Conservation (phyloP, 1,139 yeast species). For the Sugiyamaella paludigena region DNA sequence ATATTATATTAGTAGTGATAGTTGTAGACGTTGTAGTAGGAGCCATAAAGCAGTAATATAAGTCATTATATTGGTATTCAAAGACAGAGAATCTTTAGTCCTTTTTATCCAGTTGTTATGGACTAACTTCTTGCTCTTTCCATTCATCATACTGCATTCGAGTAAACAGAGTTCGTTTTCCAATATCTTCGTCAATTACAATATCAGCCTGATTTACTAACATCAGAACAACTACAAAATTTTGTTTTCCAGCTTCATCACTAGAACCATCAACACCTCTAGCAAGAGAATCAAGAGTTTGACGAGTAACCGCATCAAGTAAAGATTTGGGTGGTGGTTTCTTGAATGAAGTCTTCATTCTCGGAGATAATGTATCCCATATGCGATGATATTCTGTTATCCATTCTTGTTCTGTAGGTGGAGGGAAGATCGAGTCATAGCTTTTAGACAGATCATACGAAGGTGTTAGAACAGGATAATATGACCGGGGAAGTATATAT, state of each 20-base stretch:
- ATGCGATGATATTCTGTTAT: conserved; percentile 55
- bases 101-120: conserved; percentile 33
- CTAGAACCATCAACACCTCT: conserved; percentile 84
- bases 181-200: conserved; percentile 46
- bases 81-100: neutral
- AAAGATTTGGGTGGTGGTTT: conserved; percentile 68
- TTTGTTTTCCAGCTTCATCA: conserved; percentile 63
- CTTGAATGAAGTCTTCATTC: conserved; percentile 61
- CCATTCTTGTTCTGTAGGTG: conserved; percentile 69
- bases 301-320: conserved; percentile 56
- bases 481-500: conserved; percentile 13
- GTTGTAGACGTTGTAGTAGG: no score
- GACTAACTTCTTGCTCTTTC: conserved; percentile 78
- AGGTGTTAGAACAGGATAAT: conserved; percentile 28
- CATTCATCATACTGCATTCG: conserved; percentile 51
- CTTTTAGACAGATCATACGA: conserved; percentile 17
- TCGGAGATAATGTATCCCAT: conserved; percentile 60
- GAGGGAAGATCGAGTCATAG: conserved; percentile 28
- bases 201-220: conserved; percentile 73
- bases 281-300: conserved; percentile 62
- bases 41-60: neutral
- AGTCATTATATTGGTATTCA: neutral
- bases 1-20: neutral
- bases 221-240: conserved; percentile 67
- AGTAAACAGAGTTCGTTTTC: conserved; percentile 46